phyloP scores from a whole-genome alignment of 257 asterid genomes.

The Craterostigma plantagineum region DNA sequence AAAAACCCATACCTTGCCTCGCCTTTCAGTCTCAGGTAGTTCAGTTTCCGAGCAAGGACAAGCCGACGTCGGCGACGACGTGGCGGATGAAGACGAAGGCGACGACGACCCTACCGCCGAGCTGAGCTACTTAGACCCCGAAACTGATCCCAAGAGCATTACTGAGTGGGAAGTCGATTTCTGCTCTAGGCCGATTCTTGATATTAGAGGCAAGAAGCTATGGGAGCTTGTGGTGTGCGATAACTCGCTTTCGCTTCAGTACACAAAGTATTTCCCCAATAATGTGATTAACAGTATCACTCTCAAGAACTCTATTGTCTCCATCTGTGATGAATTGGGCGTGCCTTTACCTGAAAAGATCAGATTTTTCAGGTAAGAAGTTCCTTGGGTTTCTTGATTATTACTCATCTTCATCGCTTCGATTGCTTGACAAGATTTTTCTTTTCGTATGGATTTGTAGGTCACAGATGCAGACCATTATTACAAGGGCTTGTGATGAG shows the following conservation, averaged over 20 bases:
- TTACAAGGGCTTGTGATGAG: constrained; percentile 78
- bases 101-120: constrained; percentile 71
- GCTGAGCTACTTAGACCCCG: constrained; percentile 72
- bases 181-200: constrained; percentile 93
- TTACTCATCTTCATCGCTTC: background rate
- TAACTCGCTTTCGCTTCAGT: constrained; percentile 70
- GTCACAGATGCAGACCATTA: constrained; percentile 98
- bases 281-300: constrained; percentile 85
- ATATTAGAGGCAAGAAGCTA: constrained; percentile 79
- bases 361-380: constrained; percentile 64
- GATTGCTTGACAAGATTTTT: background rate
- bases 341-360: constrained; percentile 70
- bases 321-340: constrained; percentile 69
- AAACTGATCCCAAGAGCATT: constrained; percentile 46
- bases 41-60: constrained; percentile 25
- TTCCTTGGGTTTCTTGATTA: background rate
- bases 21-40: constrained; percentile 44
- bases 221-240: constrained; percentile 98
- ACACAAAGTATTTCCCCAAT: constrained; percentile 80
- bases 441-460: constrained; percentile 15
- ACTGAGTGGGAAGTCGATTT: constrained; percentile 95
- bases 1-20: background rate
- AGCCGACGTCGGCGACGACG: constrained; percentile 14
- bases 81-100: constrained; percentile 11
- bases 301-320: constrained; percentile 56